A percentile compares a stretch with the other conserved stretches of the same genome.
Conservation (phyloP, 2,329 filamentous ascomycete species). For the Arthrobotrys sphaeroides region DNA sequence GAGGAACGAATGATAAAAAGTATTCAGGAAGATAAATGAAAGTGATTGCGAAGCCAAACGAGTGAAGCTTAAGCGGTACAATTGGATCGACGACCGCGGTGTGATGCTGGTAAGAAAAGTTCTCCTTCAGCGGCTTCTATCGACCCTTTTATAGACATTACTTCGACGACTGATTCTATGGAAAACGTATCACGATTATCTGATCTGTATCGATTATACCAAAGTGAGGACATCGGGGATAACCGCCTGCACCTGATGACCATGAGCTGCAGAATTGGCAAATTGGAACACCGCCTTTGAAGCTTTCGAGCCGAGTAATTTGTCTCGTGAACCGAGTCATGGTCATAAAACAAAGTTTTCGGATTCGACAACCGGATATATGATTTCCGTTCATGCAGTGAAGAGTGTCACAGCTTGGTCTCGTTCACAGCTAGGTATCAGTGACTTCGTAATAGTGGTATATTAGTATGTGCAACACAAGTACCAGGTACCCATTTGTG, state of each 20-base stretch:
- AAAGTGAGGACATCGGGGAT: background rate
- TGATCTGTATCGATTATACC: background rate
- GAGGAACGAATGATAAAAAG: constrained; percentile 3
- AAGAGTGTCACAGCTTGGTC: too few relatives aligned
- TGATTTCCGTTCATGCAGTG: too few relatives aligned
- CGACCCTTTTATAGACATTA: background rate
- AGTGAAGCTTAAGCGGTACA: background rate
- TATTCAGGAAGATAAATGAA: background rate
- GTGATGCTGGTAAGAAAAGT: constrained; percentile 4
- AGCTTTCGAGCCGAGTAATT: too few relatives aligned
- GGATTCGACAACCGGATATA: too few relatives aligned
- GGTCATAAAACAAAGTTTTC: too few relatives aligned
- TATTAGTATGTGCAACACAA: too few relatives aligned
- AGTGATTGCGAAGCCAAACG: background rate
- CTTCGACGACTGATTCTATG: background rate
- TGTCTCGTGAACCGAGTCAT: too few relatives aligned
- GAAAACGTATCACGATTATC: background rate
- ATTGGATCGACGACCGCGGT: background rate
- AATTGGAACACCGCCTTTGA: background rate
- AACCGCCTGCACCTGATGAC: background rate
- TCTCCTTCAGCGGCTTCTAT: background rate
- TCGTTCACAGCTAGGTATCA: too few relatives aligned
- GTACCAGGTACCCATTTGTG: too few relatives aligned
- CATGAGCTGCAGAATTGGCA: too few relatives aligned
- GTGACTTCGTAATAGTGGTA: too few relatives aligned